Percentiles rank a stretch among this genome's conserved stretches.
Evolutionary conservation across 2,329 filamentous ascomycete genomes (phyloP).

Genomic region (Mollisiaceae sp.): DNA sequence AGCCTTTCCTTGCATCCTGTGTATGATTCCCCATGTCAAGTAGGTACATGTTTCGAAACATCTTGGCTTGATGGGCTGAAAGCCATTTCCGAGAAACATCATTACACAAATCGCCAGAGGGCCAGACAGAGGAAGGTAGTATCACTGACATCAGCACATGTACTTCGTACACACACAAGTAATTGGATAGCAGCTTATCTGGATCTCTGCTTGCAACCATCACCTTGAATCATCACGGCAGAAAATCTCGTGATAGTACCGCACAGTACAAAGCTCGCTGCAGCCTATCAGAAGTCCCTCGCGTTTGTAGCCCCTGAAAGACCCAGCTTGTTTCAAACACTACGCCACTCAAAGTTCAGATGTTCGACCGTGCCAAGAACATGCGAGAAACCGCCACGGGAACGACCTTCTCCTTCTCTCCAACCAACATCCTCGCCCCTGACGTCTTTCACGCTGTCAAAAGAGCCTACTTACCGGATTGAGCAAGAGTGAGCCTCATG

Average conservation of each 20-base stretch:
- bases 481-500: conserved; percentile 11
- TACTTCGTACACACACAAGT: background rate
- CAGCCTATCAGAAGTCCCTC: conserved; percentile 1
- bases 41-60: conserved; percentile 16
- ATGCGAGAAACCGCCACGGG: conserved; percentile 22
- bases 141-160: conserved; percentile 6
- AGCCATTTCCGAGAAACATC: conserved; percentile 8
- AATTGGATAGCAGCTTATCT: conserved; percentile 7
- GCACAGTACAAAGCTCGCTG: background rate
- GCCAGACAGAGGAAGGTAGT: background rate
- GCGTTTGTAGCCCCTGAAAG: conserved; percentile 9
- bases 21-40: background rate
- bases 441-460: conserved; percentile 9
- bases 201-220: conserved; percentile 4
- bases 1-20: background rate
- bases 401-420: conserved; percentile 10
- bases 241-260: conserved; percentile 12
- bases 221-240: background rate
- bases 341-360: conserved; percentile 19
- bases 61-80: conserved; percentile 9
- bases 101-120: conserved; percentile 8
- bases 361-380: background rate
- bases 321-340: conserved; percentile 25
- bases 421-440: conserved; percentile 27
- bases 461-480: background rate